Evolutionary conservation across 1,139 yeast genomes (phyloP).

Genomic region (Hemisphaericaspora subhashii): DNA sequence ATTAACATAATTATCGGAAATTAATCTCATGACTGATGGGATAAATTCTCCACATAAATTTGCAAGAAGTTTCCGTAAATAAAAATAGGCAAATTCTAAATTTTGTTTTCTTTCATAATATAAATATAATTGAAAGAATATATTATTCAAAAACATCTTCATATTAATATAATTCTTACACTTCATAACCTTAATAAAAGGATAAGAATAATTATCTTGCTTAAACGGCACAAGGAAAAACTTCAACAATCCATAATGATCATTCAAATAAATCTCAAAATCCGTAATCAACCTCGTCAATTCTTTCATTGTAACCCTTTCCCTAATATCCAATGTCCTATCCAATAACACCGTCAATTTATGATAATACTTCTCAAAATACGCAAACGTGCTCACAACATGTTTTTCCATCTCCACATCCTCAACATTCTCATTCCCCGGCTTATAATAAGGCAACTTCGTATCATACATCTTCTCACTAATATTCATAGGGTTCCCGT

Average conservation of each 20-base stretch:
- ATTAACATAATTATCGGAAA: conserved; percentile 26
- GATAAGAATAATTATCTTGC: conserved; percentile 22
- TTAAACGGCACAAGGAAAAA: conserved; percentile 28
- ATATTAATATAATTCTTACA: conserved; percentile 33
- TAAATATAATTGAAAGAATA: conserved; percentile 29
- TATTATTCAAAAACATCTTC: conserved; percentile 27
- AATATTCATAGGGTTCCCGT: conserved; percentile 31
- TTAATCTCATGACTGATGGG: conserved; percentile 29
- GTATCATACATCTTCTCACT: conserved; percentile 26
- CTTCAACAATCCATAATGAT: conserved; percentile 23
- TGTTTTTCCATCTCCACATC: conserved; percentile 31
- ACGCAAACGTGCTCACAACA: conserved; percentile 24
- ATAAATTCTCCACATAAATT: conserved; percentile 27
- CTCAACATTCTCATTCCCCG: conserved; percentile 31
- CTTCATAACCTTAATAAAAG: conserved; percentile 34
- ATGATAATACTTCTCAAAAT: conserved; percentile 24
- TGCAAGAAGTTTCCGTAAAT: conserved; percentile 29
- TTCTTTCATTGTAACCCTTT: conserved; percentile 19
- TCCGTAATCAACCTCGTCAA: conserved; percentile 25
- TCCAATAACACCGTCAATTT: conserved; percentile 25
- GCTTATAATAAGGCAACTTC: conserved; percentile 24
- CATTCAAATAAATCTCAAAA: conserved; percentile 28
- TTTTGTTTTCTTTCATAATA: conserved; percentile 29
- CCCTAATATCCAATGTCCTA: conserved; percentile 23
- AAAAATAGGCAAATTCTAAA: conserved; percentile 25